A percentile compares a stretch with the other conserved stretches of the same genome.
These are phyloP conservation scores for Rubia yunnanensis DNA, from an alignment of 257 asterid species.

Conservation along the genomic window DNA sequence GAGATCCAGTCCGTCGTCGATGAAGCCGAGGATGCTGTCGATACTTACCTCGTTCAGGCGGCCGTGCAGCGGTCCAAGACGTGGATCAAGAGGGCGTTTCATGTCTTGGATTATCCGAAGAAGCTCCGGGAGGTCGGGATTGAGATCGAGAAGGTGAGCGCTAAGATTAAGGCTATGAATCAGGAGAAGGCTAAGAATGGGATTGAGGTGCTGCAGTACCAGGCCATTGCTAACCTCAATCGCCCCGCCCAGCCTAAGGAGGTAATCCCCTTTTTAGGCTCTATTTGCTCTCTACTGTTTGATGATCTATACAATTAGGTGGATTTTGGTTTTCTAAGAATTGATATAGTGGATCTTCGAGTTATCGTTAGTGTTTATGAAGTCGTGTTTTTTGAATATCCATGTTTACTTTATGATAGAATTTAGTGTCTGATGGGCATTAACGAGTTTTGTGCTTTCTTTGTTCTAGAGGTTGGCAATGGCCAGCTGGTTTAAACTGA, in stretches of 20 bases:
- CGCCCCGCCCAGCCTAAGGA: constrained; percentile 24
- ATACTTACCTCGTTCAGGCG: constrained; percentile 37
- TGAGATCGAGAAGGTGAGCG: constrained; percentile 26
- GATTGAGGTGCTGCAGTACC: constrained; percentile 28
- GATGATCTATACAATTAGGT: neutral
- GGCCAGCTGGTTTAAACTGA: no score
- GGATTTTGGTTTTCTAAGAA: no score
- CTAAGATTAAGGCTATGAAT: constrained; percentile 30
- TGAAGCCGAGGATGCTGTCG: constrained; percentile 55
- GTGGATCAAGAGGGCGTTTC: constrained; percentile 22
- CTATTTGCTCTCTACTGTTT: neutral
- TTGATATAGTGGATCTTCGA: no score
- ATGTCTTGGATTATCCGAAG: constrained; percentile 27
- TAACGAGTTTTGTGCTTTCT: neutral
- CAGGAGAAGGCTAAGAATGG: constrained; percentile 30
- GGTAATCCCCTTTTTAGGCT: constrained; percentile 11
- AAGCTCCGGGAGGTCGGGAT: constrained; percentile 26
- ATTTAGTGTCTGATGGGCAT: no score
- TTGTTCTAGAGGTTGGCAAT: neutral
- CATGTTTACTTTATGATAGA: no score
- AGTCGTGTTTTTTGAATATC: no score
- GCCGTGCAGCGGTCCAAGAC: constrained; percentile 38
- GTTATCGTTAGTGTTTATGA: no score
- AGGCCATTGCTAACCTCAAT: constrained; percentile 1
- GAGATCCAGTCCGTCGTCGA: constrained; percentile 37